These are phyloP conservation scores for Dothideomycetes sp. DNA, from an alignment of 2,329 filamentous ascomycete genomes.

Conservation along the genomic window DNA sequence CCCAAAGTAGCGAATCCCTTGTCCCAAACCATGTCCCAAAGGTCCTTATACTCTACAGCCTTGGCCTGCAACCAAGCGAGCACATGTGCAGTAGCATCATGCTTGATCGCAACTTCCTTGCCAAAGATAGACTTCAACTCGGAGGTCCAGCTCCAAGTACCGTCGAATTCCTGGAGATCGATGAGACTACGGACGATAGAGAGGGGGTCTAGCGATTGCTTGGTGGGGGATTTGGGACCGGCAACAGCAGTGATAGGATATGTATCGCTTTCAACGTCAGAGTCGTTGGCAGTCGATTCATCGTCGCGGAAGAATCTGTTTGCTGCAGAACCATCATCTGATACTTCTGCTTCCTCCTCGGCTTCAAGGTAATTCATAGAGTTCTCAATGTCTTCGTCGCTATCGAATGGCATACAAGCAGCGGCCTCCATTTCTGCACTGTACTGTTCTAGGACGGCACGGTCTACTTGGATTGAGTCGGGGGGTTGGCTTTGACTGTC, in stretches of 20 bases:
- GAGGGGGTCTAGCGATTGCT: conserved; percentile 7
- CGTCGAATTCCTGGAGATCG: conserved; percentile 47
- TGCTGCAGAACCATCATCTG: not conserved
- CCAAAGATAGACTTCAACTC: conserved; percentile 20
- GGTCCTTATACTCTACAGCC: conserved; percentile 39
- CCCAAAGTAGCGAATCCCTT: no score
- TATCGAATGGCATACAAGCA: not conserved
- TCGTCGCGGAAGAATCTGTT: no score
- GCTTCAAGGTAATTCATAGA: not conserved
- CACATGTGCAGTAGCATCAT: conserved; percentile 33
- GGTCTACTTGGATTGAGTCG: no score
- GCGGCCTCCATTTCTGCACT: not conserved
- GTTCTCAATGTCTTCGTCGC: not conserved
- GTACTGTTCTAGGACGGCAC: no score
- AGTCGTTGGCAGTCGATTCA: not conserved
- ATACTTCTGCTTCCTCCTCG: not conserved
- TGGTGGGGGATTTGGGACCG: not conserved
- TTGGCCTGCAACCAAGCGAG: conserved; percentile 42
- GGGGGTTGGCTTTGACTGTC: not conserved
- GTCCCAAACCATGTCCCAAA: conserved; percentile 56
- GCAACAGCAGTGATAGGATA: conserved; percentile 14
- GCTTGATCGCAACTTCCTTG: conserved; percentile 12
- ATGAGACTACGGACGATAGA: conserved; percentile 39
- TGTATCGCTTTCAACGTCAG: not conserved
- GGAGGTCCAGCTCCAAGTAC: conserved; percentile 39